Percentiles rank a stretch among this genome's conserved stretches.
phyloP scores from a whole-genome alignment of 495 filamentous ascomycete species.

The Extremus antarcticus region DNA sequence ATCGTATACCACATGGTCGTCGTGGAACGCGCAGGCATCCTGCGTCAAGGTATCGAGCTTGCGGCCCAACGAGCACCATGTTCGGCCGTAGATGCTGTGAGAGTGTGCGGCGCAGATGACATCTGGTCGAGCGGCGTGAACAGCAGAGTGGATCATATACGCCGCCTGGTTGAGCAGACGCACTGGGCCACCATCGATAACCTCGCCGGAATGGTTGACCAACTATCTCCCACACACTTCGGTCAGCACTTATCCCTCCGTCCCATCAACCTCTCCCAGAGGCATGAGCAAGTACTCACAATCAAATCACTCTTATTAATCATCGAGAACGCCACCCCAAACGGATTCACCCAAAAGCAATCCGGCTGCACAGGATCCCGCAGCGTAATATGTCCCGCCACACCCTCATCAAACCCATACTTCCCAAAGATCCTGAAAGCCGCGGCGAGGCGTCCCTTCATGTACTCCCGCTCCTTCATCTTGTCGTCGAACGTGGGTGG shows the following conservation, averaged over 20 bases:
- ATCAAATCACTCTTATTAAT: slow-evolving; percentile 65
- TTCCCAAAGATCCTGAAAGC: slow-evolving; percentile 64
- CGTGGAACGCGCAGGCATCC: slow-evolving; percentile 35
- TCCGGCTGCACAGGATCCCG: slow-evolving; percentile 20
- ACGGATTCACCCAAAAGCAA: slow-evolving; percentile 58
- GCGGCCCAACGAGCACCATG: slow-evolving; percentile 56
- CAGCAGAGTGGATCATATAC: slow-evolving; percentile 34
- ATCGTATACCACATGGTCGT: slow-evolving; percentile 51
- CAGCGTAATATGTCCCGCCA: slow-evolving; percentile 34
- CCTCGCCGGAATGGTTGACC: slow-evolving; percentile 51
- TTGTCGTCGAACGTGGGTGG: slow-evolving; percentile 50
- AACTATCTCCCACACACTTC: slow-evolving; percentile 19
- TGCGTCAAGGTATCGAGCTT: slow-evolving; percentile 54
- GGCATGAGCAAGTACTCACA: neutral
- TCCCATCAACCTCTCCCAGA: neutral
- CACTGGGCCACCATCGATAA: slow-evolving; percentile 56
- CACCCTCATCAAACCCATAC: slow-evolving; percentile 50
- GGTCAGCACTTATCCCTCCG: neutral
- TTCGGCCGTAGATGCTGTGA: slow-evolving; percentile 59
- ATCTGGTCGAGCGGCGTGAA: slow-evolving; percentile 61
- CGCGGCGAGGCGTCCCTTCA: slow-evolving; percentile 54
- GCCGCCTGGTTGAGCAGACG: slow-evolving; percentile 56
- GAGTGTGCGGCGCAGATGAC: slow-evolving; percentile 62
- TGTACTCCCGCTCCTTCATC: slow-evolving; percentile 50
- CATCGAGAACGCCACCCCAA: slow-evolving; percentile 58